phyloP scores from a whole-genome alignment of 768 basidiomycete species.

The Lentinula raphanica region DNA sequence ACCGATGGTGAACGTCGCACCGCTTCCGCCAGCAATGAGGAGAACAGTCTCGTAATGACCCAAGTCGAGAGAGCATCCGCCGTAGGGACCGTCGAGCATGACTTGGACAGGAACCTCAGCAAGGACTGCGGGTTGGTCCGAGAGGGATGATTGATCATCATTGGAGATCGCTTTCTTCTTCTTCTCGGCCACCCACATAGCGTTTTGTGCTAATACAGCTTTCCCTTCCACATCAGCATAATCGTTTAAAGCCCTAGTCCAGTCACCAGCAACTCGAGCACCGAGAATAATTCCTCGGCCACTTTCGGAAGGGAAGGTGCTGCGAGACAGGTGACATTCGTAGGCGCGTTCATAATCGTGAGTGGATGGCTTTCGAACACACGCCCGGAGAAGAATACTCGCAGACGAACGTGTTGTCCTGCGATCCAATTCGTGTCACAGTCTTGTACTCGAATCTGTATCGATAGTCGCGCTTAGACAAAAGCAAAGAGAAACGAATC shows the following conservation, averaged over 20 bases:
- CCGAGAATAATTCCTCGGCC: constrained; percentile 55
- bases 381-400: constrained; percentile 54
- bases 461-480: constrained; percentile 26
- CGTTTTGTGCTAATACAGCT: constrained; percentile 26
- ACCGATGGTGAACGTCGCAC: constrained; percentile 77
- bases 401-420: constrained; percentile 74
- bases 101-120: constrained; percentile 43
- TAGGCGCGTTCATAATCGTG: constrained; percentile 43
- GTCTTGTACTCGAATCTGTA: constrained; percentile 53
- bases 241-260: constrained; percentile 62
- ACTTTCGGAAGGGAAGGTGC: not conserved
- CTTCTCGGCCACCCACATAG: constrained; percentile 37
- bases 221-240: constrained; percentile 40
- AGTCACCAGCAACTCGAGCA: constrained; percentile 62
- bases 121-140: not conserved
- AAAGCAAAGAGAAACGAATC: constrained; percentile 35
- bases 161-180: constrained; percentile 24
- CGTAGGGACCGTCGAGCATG: constrained; percentile 86
- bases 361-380: constrained; percentile 54
- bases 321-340: constrained; percentile 41
- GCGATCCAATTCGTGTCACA: constrained; percentile 66
- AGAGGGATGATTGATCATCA: constrained; percentile 16
- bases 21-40: constrained; percentile 79
- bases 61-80: constrained; percentile 69
- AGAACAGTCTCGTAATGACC: constrained; percentile 68